Evolutionary conservation across 108 stramenopile genomes (phyloP).

Genomic region (Fistulifera solaris): DNA sequence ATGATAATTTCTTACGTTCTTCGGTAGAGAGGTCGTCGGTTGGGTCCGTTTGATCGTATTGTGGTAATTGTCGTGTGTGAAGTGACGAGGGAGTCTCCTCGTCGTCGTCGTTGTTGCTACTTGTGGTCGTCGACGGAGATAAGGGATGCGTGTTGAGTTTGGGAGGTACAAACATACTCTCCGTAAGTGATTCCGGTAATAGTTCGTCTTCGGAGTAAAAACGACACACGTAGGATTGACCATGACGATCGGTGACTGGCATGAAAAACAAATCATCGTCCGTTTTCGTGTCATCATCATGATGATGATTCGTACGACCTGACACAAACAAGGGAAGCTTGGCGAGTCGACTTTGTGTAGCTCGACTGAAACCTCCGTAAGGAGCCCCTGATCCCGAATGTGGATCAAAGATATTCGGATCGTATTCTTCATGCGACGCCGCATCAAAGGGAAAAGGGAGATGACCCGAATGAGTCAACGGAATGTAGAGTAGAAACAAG

Average conservation of each 20-base stretch:
- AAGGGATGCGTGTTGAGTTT: not conserved
- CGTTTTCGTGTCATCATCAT: slow-evolving; percentile 1
- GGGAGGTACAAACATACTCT: slow-evolving; percentile 51
- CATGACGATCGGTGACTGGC: slow-evolving; percentile 40
- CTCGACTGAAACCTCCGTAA: slow-evolving; percentile 70
- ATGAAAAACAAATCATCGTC: slow-evolving; percentile 25
- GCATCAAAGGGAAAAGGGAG: slow-evolving; percentile 10
- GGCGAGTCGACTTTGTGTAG: slow-evolving; percentile 59
- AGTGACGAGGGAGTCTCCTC: not conserved
- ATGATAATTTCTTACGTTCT: no score
- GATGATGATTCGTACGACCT: not conserved
- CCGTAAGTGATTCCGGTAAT: slow-evolving; percentile 32
- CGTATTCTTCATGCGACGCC: slow-evolving; percentile 31
- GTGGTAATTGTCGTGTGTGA: not conserved
- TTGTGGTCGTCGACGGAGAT: not conserved
- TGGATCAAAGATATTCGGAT: slow-evolving; percentile 27
- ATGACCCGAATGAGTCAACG: no score
- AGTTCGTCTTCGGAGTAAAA: slow-evolving; percentile 68
- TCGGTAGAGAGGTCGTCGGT: no score
- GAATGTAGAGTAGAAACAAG: no score
- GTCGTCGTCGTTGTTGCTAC: not conserved
- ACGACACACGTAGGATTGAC: slow-evolving; percentile 56
- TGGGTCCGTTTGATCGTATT: not conserved
- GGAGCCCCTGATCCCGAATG: slow-evolving; percentile 57
- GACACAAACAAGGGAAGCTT: slow-evolving; percentile 50